Evolutionary conservation across 148 eudicot species (phyloP), one percentile per base, ranked within the genome.

Genomic region (Arctostaphylos glauca): DNA sequence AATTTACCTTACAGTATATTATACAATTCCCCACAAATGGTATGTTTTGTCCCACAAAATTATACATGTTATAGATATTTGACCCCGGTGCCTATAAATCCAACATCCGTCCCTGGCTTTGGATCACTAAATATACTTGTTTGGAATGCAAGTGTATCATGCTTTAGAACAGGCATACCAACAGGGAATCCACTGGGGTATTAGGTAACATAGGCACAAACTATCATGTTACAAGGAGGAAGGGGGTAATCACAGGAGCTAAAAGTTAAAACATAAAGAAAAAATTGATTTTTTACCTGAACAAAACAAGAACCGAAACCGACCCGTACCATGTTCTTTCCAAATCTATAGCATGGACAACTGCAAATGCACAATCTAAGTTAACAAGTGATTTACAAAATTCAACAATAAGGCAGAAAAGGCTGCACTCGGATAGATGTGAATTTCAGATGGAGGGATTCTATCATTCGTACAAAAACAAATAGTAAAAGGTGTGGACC

Each of bases 281-380:
- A 41, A 60, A 13, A n/a, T 9, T 2, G 3, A 41, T 19, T 12
- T 44, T 73, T 48, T 38, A 66, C 6, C 71, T 12, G 44, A 25
- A 66, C 43, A 25, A 90, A 90, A 87, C 97, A 94, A 85, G 94
- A 88, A 76, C 97, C 98, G 55, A 92, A 86, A 80, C 99, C 98
- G 80, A 94, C 98, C 76, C 94, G 88, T 76, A 89, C 89, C 99
- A 96, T 92, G 86, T 96, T 96, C 90, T 93, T 94, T 84, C 95
- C 99, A 80, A 96, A 96, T 87, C 98, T 89, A 83, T 90, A 94
- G 89, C 95, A 94, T 5, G 99, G 98, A 72, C 95, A 96, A 59
- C 99, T 96, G 98, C 87, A 88, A 83, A 41, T 54, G 49, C 80
- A 77, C 48, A 77, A 53, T 54, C 14, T 43, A 12, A 53, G 62